Evolutionary conservation across 1,284 basidiomycete species (phyloP).

Genomic region (Pseudozyma sp.): DNA sequence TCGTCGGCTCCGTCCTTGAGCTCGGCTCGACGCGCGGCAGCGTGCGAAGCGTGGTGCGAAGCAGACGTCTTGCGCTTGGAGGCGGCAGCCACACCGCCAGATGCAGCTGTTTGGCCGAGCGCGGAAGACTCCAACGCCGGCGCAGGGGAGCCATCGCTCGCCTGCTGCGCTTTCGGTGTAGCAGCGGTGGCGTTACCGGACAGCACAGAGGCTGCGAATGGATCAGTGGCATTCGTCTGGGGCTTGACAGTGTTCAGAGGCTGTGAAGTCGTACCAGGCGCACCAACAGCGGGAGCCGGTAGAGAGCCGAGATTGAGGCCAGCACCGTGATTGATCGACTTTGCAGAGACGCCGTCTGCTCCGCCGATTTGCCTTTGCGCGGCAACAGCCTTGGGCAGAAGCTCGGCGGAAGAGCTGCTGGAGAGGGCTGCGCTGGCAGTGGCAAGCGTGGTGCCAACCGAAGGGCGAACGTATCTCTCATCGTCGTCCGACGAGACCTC

Average conservation of each 20-base stretch:
- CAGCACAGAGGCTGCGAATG: conserved; percentile 17
- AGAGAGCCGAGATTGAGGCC: conserved; percentile 49
- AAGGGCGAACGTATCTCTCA: conserved; percentile 27
- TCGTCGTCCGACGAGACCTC: conserved; percentile 48
- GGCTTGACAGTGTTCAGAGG: conserved; percentile 33
- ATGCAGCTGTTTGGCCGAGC: conserved; percentile 17
- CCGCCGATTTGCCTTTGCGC: conserved; percentile 28
- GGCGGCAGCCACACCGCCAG: conserved; percentile 4
- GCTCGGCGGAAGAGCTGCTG: conserved; percentile 49
- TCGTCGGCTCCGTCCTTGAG: conserved; percentile 32
- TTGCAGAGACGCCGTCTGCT: conserved; percentile 1
- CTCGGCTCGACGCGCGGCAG: conserved; percentile 39
- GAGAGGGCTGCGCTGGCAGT: conserved; percentile 51
- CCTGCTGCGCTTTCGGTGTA: conserved; percentile 38
- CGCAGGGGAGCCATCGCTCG: conserved; percentile 14
- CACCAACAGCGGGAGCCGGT: conserved; percentile 21
- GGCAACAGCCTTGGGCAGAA: conserved; percentile 42
- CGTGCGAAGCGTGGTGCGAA: conserved; percentile 33
- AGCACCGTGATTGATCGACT: conserved; percentile 10
- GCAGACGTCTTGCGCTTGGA: conserved; percentile 46
- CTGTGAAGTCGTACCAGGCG: conserved; percentile 13
- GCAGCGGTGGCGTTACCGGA: conserved; percentile 10
- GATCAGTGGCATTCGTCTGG: conserved; percentile 17
- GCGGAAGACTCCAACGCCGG: conserved; percentile 19
- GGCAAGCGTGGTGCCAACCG: conserved; percentile 44